Evolutionary conservation across 192 early-diverging fungal species (phyloP), one percentile per base, ranked within the genome.

Genomic region (Coemansia sp.): DNA sequence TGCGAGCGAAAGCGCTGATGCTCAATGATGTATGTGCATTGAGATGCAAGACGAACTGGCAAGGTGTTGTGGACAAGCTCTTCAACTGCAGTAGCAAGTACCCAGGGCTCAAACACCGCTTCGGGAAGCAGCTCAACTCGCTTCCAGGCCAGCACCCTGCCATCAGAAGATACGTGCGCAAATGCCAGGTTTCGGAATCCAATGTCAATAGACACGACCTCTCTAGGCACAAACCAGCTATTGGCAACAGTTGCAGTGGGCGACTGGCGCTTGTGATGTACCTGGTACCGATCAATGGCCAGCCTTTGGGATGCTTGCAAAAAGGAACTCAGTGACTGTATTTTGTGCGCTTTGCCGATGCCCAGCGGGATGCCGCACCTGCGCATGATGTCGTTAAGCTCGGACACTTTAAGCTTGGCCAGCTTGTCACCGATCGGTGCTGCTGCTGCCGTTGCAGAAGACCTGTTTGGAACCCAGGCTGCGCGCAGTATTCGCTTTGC

Each of bases 131-230:
- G 65, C 57, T 80, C 79, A 2, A 62, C 56, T 14, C 69, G 63
- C 28, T 45, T 43, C 79, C 79, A 80, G 6, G 51, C 72, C 14
- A 71, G 41, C 9, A 76, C 61, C 40, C 52, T 44, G n/a, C 68
- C 66, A 6, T 41, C 36, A 6, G 46, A 32, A 12, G 72, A 50
- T n/a, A 80, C 50, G 11, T 75, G 72, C 2, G 59, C 66, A 53
- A 76, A 80, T 3, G 79, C 79, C 31, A 80, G 45, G 48, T 80
- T 76, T 2, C 64, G 64, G 46, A 68, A 75, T 6, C 79, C 79
- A 59, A 80, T 80, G 51, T 80, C 79, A 5, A 80, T 76, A 2
- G 79, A 80, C 11, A 80, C 69, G 18, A 80, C 58, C 34, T 79
- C 65, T 5, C 60, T 26, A 8, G 76, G 70, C 3, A 79, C 48